phyloP scores from a whole-genome alignment of 176 grass and related monocot genomes.

The Chloris gayana region DNA sequence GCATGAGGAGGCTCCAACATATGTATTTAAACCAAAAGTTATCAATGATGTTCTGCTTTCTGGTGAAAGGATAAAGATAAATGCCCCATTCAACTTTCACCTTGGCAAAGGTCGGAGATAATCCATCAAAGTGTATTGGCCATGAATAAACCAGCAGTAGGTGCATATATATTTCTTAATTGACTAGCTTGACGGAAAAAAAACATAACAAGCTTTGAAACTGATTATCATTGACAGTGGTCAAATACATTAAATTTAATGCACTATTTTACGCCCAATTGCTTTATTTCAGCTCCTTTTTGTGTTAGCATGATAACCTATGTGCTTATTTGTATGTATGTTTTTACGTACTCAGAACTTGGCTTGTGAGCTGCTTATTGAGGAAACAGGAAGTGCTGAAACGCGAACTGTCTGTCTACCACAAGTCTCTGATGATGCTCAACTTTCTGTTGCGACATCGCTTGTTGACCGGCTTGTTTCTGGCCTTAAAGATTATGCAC shows the following conservation, averaged over 20 bases:
- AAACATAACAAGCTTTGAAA: constrained; percentile 14
- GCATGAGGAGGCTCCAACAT: neutral
- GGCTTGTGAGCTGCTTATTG: constrained; percentile 54
- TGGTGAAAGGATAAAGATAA: neutral
- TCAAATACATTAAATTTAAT: neutral
- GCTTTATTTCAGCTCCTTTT: constrained; percentile 24
- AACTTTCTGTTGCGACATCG: constrained; percentile 44
- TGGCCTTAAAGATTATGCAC: constrained; percentile 61
- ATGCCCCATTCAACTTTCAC: neutral
- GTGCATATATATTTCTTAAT: constrained; percentile 24
- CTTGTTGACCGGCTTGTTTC: constrained; percentile 52
- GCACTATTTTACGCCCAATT: neutral
- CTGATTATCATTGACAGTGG: constrained; percentile 4
- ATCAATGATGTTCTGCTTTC: neutral
- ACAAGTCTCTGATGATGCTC: constrained; percentile 52
- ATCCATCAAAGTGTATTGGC: neutral
- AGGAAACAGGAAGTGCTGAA: constrained; percentile 43
- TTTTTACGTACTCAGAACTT: constrained; percentile 54
- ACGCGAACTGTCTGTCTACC: constrained; percentile 43
- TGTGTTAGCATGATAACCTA: constrained; percentile 16
- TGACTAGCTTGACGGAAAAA: neutral
- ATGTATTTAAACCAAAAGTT: neutral
- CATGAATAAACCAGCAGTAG: neutral
- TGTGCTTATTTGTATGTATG: constrained; percentile 21
- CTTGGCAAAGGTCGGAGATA: constrained; percentile 2